Evolutionary conservation across 2,329 filamentous ascomycete genomes (phyloP), one percentile per base, ranked within the genome.

Genomic region (Fusarium cicatricum): DNA sequence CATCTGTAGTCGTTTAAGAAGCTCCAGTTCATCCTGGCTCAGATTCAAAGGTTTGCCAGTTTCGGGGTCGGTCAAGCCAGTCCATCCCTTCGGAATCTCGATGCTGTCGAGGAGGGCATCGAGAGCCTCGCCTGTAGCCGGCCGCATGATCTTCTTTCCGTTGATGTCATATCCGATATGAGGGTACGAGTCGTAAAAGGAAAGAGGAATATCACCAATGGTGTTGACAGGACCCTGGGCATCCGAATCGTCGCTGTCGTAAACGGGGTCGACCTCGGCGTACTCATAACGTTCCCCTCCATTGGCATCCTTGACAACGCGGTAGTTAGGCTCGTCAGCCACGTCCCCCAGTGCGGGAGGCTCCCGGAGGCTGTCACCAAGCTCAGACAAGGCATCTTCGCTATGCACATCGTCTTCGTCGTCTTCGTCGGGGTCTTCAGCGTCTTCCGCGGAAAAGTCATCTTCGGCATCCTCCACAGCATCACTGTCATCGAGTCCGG

Each of bases 111-210:
- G 82, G 37, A 99, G 82, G 11, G 92, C 92, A 80, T 99, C 95
- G 28, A 99, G 80, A 31, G 95, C 95, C 73, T 97, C 90, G 46
- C 94, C 94, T 66, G 92, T 94, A 4, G 96, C 95, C 7, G 95
- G 95, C 46, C 95, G 90, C 88, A 97, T 91, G 62, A 99, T 97
- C 76, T 91, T 96, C 84, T 96, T 97, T 75, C 95, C 95, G 75
- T 99, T 96, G 79, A 99, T 98, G 70, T 97, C 91, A 77, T 99
- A 99, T 55, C 95, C 95, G 72, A 99, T 97, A 74, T 99, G 95
- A 44, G 95, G 95, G 73, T 97, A 99, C 31, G 91, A 90, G 74
- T 99, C 95, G 80, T 99, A 99, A 77, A 97, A 98, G 3, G 90
- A 90, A 43, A 98, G 80, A 5, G 93, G 91, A 56, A 99, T 99